These are phyloP conservation scores for Sarcodon aspratus DNA, from an alignment of 768 basidiomycete genomes.

Conservation along the genomic window DNA sequence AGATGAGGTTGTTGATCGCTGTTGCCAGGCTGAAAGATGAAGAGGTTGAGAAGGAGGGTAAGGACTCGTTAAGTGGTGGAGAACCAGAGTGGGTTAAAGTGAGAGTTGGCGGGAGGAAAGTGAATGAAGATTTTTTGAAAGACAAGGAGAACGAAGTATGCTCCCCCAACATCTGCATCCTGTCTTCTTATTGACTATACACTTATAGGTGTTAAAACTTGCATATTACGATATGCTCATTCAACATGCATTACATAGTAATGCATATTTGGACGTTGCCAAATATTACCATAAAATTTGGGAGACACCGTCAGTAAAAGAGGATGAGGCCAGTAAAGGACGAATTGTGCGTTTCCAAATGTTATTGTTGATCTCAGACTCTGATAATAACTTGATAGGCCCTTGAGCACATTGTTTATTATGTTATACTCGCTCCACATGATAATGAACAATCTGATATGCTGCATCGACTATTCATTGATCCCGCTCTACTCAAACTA, in stretches of 20 bases:
- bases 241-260: constrained; percentile 78
- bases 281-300: constrained; percentile 95
- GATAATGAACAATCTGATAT: constrained; percentile 97
- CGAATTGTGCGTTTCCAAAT: constrained; percentile 32
- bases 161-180: constrained; percentile 4
- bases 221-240: constrained; percentile 97
- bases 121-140: constrained; percentile 88
- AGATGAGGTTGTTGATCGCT: constrained; percentile 83
- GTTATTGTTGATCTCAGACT: background rate
- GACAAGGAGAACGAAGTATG: constrained; percentile 79
- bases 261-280: constrained; percentile 84
- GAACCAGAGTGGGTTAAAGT: constrained; percentile 92
- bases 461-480: constrained; percentile 74
- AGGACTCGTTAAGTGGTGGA: constrained; percentile 51
- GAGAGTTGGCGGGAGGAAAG: constrained; percentile 82
- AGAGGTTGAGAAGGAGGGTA: constrained; percentile 44
- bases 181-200: constrained; percentile 1
- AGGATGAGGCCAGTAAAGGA: constrained; percentile 62
- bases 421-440: constrained; percentile 86
- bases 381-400: constrained; percentile 37
- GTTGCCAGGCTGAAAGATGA: constrained; percentile 69
- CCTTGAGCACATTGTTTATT: constrained; percentile 90
- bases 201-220: constrained; percentile 77
- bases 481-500: constrained; percentile 71
- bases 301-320: constrained; percentile 92